Evolutionary conservation across 1,284 basidiomycete species (phyloP).

Genomic region (Boletus sp.): DNA sequence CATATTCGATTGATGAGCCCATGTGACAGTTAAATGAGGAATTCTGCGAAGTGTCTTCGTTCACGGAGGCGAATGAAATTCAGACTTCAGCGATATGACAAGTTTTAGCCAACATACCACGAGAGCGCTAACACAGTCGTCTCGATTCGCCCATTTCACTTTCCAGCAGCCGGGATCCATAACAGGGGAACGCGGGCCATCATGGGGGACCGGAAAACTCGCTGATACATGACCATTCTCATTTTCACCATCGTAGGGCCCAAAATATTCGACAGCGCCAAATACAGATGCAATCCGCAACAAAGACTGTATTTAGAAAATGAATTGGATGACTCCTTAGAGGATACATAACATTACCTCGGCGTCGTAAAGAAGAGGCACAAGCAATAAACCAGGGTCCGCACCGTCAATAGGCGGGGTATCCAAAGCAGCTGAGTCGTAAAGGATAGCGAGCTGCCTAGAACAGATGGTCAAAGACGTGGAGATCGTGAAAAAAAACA

Average conservation of each 20-base stretch:
- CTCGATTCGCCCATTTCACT: slow-evolving; percentile 70
- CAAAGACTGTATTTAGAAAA: slow-evolving; percentile 36
- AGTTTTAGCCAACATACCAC: slow-evolving; percentile 43
- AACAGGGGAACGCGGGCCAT: slow-evolving; percentile 44
- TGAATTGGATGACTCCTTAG: slow-evolving; percentile 4
- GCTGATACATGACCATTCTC: slow-evolving; percentile 18
- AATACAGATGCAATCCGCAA: slow-evolving; percentile 48
- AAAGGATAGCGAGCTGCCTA: slow-evolving; percentile 53
- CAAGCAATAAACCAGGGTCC: slow-evolving; percentile 43
- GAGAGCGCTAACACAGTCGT: slow-evolving; percentile 67
- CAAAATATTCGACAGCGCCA: slow-evolving; percentile 50
- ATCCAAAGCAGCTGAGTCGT: slow-evolving; percentile 51
- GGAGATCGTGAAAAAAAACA: background rate
- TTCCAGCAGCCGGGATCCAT: slow-evolving; percentile 68
- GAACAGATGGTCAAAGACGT: background rate
- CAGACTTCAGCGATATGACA: slow-evolving; percentile 3
- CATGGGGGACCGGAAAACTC: slow-evolving; percentile 48
- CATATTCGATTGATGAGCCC: slow-evolving; percentile 57
- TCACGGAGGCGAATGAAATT: slow-evolving; percentile 3
- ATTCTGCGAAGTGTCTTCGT: slow-evolving; percentile 60
- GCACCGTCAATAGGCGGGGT: slow-evolving; percentile 21
- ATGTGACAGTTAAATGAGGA: slow-evolving; percentile 69
- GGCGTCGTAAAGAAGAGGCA: slow-evolving; percentile 54
- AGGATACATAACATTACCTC: slow-evolving; percentile 40
- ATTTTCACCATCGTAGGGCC: slow-evolving; percentile 20